Evolutionary conservation across 1,284 basidiomycete genomes (phyloP), one percentile per base, ranked within the genome.

Genomic region (Cutaneotrichosporon sp.): DNA sequence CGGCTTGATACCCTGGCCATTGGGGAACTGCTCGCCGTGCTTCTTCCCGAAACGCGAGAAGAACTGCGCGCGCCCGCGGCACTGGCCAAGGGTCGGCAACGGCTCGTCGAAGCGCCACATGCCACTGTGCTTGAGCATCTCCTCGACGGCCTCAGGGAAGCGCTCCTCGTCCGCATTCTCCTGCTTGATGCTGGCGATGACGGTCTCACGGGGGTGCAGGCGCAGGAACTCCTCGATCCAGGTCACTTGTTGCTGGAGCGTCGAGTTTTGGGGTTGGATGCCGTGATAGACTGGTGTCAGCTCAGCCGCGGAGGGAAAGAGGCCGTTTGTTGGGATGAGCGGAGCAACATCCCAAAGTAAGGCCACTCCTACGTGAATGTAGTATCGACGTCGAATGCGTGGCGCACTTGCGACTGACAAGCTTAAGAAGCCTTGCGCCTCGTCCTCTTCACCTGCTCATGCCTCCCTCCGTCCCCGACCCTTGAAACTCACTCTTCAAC

Each of bases 111-210:
- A 79, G 74, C 86, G 92, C 90, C 91, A 94, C 84, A 90, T 85
- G 7, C 83, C 85, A 38, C 80, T 70, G 10, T 87, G 86, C 11
- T 87, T 86, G 56, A 69, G 70, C 51, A 93, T 87, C 62, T 88
- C 88, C 47, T 86, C 80, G 14, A 94, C 89, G 13, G 87, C 76
- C 38, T 77, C 70, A 0, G 90, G 89, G 79, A 93, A 93, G 3
- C 68, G 72, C 72, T 70, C 67, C 55, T 65, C 65, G n/a, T 71
- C 65, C 32, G 76, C 75, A 16, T 70, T 87, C 76, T 95, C 92
- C 76, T 94, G 89, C 78, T 95, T 94, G 76, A 96, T 85, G 13
- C 88, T 92, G 81, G 92, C 86, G 42, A 95, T 84, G 51, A 95
- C 76, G 0, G 89, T 89, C 78, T 95, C 92, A 50, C 83, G 83